A percentile compares a stretch with the other conserved stretches of the same genome.
Evolutionary conservation across 345 rosid species (phyloP).

Genomic region (Eucalyptus microcorys): DNA sequence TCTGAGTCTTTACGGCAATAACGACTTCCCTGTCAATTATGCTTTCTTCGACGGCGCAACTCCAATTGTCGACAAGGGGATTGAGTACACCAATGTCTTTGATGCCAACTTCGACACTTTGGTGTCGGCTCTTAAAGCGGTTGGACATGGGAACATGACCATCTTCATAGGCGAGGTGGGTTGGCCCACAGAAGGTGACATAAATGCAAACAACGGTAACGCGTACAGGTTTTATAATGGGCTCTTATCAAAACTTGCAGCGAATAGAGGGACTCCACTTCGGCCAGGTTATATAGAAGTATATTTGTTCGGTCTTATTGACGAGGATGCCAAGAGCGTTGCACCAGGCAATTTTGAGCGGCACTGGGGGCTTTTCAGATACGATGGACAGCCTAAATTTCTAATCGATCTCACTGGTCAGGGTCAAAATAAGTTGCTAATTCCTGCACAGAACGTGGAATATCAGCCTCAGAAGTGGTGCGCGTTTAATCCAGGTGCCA

Average conservation of each 20-base stretch:
- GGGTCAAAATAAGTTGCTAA: not conserved
- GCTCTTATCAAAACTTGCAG: not conserved
- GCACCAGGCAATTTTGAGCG: constrained; percentile 5
- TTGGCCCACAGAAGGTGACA: constrained; percentile 30
- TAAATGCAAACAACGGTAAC: constrained; percentile 5
- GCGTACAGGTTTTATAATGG: constrained; percentile 24
- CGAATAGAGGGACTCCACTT: constrained; percentile 1
- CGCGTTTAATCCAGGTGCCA: not conserved
- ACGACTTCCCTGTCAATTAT: constrained; percentile 27
- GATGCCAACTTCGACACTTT: constrained; percentile 31
- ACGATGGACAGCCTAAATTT: constrained; percentile 10
- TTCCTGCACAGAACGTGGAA: not conserved
- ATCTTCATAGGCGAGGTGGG: constrained; percentile 23
- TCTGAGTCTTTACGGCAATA: constrained; percentile 25
- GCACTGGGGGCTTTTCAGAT: constrained; percentile 8
- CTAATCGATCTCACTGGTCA: not conserved
- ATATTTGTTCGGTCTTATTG: constrained; percentile 1
- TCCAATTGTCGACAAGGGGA: constrained; percentile 7
- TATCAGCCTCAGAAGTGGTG: constrained; percentile 8
- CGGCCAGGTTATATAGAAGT: constrained; percentile 1
- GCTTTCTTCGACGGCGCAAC: constrained; percentile 31
- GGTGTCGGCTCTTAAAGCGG: constrained; percentile 4
- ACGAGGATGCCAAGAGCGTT: constrained; percentile 2
- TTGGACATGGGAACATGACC: constrained; percentile 11
- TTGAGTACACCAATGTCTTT: constrained; percentile 12